Conservation (phyloP, 2,329 filamentous ascomycete genomes). For the Niveomyces coronatus region DNA sequence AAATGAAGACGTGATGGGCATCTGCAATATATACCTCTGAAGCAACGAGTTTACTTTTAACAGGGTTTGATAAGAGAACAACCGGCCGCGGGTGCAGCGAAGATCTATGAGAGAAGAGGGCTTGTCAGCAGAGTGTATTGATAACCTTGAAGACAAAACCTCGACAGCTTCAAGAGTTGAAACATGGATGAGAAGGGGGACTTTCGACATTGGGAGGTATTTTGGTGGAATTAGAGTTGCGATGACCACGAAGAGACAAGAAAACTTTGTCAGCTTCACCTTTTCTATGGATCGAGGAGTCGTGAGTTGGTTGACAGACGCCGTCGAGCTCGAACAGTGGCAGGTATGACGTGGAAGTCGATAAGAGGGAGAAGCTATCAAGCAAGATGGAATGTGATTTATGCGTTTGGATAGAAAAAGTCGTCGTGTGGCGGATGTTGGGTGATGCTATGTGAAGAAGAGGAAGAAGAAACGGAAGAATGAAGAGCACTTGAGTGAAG, state of each 20-base stretch:
- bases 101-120: slow-evolving; percentile 18
- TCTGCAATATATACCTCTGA: slow-evolving; percentile 17
- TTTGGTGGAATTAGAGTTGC: too few species aligned
- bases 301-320: background rate
- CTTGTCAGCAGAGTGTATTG: background rate
- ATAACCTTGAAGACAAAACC: too few species aligned
- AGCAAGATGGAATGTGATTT: slow-evolving; percentile 41
- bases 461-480: slow-evolving; percentile 21
- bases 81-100: slow-evolving; percentile 17
- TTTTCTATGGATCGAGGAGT: slow-evolving; percentile 1
- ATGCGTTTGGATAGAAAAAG: slow-evolving; percentile 27
- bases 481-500: slow-evolving; percentile 7
- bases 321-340: background rate
- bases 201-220: too few species aligned
- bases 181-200: too few species aligned
- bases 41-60: slow-evolving; percentile 23
- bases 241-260: too few species aligned
- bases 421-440: slow-evolving; percentile 29
- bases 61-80: slow-evolving; percentile 22
- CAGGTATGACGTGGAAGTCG: slow-evolving; percentile 18
- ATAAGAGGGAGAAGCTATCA: slow-evolving; percentile 43
- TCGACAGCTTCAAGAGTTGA: too few species aligned
- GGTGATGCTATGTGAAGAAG: slow-evolving; percentile 35
- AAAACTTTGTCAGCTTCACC: too few species aligned
- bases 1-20: background rate